These are phyloP conservation scores for Lentinula aciculospora DNA, from an alignment of 768 basidiomycete species.

Conservation along the genomic window DNA sequence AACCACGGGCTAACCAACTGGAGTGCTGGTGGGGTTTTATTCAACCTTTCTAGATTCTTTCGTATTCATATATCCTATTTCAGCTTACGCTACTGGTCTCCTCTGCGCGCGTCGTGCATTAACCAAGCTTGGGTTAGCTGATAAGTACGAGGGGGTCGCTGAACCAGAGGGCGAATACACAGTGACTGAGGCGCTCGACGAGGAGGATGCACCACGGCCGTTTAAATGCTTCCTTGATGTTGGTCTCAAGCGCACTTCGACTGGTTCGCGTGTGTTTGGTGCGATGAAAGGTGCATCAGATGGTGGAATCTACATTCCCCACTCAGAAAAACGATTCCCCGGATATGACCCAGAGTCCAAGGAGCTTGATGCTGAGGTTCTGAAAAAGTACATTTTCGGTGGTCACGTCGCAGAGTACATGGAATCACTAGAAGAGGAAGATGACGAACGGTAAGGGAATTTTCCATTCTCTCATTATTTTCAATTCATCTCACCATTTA, in stretches of 20 bases:
- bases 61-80: conserved; percentile 3
- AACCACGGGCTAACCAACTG: conserved; percentile 99
- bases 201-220: conserved; percentile 93
- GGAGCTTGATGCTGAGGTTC: conserved; percentile 86
- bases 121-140: conserved; percentile 91
- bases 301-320: conserved; percentile 96
- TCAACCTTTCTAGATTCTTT: neutral
- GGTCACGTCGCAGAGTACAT: conserved; percentile 99
- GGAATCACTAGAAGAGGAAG: conserved; percentile 99
- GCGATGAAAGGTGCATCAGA: conserved; percentile 98
- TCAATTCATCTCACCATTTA: conserved; percentile 7
- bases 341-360: conserved; percentile 94
- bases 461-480: conserved; percentile 14
- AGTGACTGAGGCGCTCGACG: conserved; percentile 82
- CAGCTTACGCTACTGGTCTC: conserved; percentile 96
- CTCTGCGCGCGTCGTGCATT: conserved; percentile 92
- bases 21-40: conserved; percentile 65
- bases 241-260: conserved; percentile 95
- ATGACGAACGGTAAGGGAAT: conserved; percentile 75
- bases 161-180: conserved; percentile 87
- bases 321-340: conserved; percentile 97
- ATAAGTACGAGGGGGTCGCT: conserved; percentile 93
- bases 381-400: conserved; percentile 97
- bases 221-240: conserved; percentile 99
- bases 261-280: conserved; percentile 95